A percentile compares a stretch with the other conserved stretches of the same genome.
These are phyloP conservation scores for Cydonia oblonga DNA, from an alignment of 331 rosid genomes.

Conservation along the genomic window DNA sequence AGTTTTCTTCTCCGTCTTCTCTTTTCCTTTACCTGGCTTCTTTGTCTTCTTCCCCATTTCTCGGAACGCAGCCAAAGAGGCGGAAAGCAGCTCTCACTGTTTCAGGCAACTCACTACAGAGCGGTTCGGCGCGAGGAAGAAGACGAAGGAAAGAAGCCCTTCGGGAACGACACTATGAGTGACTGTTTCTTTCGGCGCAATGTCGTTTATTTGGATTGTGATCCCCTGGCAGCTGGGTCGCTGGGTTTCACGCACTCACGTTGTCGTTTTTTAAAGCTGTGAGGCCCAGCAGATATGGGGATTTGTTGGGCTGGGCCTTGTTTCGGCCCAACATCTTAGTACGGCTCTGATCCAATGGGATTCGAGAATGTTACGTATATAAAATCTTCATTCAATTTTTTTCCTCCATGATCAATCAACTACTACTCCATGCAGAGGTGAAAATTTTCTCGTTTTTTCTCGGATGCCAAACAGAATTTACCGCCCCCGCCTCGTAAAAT, in stretches of 20 bases:
- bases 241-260: not conserved
- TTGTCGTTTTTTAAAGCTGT: not conserved
- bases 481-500: not conserved
- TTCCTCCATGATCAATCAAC: not conserved
- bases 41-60: constrained; percentile 90
- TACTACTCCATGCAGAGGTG: not conserved
- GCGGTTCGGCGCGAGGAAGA: not conserved
- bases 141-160: not conserved
- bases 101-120: not conserved
- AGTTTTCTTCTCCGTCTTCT: constrained; percentile 81
- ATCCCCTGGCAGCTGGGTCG: not conserved
- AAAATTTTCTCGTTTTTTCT: not conserved
- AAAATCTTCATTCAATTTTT: no score
- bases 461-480: not conserved
- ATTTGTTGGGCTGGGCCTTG: not conserved
- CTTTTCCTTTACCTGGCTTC: constrained; percentile 92
- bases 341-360: no score
- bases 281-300: not conserved
- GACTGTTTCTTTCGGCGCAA: not conserved
- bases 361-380: not conserved
- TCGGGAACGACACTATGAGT: not conserved
- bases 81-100: not conserved
- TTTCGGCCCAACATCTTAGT: not conserved
- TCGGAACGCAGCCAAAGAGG: not conserved
- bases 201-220: not conserved